Evolutionary conservation across 306 rosid genomes (phyloP).

Genomic region (Canavalia gladiata): DNA sequence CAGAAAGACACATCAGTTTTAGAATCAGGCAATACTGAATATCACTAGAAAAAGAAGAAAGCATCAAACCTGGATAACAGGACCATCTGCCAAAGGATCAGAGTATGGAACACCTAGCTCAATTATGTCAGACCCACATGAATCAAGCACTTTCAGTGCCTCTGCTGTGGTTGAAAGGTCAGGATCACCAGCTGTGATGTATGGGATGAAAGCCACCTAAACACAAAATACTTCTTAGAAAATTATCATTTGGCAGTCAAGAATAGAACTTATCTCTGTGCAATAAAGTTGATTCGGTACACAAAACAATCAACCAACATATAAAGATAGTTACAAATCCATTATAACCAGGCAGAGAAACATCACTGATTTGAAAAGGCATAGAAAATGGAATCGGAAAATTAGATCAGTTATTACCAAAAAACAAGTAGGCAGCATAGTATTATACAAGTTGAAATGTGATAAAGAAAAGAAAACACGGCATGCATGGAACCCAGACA

Average conservation of each 20-base stretch:
- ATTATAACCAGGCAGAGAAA: conserved; percentile 14
- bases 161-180: conserved; percentile 90
- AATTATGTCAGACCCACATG: conserved; percentile 90
- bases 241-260: conserved; percentile 33
- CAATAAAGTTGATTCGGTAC: background rate
- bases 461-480: conserved; percentile 9
- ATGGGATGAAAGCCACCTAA: conserved; percentile 91
- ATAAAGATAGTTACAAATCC: conserved; percentile 18
- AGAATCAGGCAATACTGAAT: conserved; percentile 35
- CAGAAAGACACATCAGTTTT: conserved; percentile 46
- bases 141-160: conserved; percentile 89
- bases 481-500: background rate
- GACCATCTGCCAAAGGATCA: conserved; percentile 99
- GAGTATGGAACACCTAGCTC: conserved; percentile 95
- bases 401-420: background rate
- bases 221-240: conserved; percentile 50
- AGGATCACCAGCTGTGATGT: conserved; percentile 96
- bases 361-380: conserved; percentile 7
- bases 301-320: background rate
- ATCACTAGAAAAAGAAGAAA: conserved; percentile 20
- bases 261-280: conserved; percentile 15
- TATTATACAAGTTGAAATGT: conserved; percentile 29
- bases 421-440: background rate
- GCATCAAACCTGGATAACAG: conserved; percentile 87
- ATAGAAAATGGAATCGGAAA: conserved; percentile 27